A percentile compares a stretch with the other conserved stretches of the same genome.
Conservation (phyloP, 2,329 filamentous ascomycete species). For the Pyrenochaeta sp. region DNA sequence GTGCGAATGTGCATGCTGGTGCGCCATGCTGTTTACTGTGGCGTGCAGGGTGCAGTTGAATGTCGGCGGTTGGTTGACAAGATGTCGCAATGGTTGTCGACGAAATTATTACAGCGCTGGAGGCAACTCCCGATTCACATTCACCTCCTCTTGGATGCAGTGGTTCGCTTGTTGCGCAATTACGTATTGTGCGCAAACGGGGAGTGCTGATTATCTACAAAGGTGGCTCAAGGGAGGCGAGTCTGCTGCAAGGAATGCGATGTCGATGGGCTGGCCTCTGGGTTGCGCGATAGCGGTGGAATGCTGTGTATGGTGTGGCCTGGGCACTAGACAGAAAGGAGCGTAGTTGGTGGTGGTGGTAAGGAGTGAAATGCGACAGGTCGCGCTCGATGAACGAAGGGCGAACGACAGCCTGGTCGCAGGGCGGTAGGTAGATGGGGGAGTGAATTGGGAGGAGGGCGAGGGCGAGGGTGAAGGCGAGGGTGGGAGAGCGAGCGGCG, state of each 20-base stretch:
- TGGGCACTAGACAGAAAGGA: slow-evolving; percentile 46
- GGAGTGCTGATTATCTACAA: slow-evolving; percentile 31
- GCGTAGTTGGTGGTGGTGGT: slow-evolving; percentile 34
- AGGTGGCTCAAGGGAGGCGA: slow-evolving; percentile 32
- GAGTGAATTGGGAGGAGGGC: slow-evolving; percentile 24
- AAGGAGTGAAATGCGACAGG: slow-evolving; percentile 48
- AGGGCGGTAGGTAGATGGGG: slow-evolving; percentile 27
- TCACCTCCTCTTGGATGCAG: slow-evolving; percentile 16
- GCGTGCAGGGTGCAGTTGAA: slow-evolving; percentile 4
- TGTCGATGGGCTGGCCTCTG: slow-evolving; percentile 18
- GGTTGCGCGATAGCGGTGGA: slow-evolving; percentile 22
- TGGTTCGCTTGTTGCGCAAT: slow-evolving; percentile 20
- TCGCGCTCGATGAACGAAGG: slow-evolving; percentile 49
- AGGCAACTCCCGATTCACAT: slow-evolving; percentile 2
- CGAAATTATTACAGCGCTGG: background rate
- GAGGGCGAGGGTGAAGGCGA: slow-evolving; percentile 25
- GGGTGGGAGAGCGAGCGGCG: slow-evolving; percentile 10
- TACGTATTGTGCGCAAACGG: slow-evolving; percentile 33
- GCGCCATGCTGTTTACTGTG: slow-evolving; percentile 25
- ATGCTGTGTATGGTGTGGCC: slow-evolving; percentile 30
- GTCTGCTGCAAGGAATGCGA: slow-evolving; percentile 42
- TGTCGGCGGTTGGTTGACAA: slow-evolving; percentile 3
- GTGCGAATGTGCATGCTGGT: slow-evolving; percentile 38
- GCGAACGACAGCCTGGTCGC: slow-evolving; percentile 52
- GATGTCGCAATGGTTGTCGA: background rate